Evolutionary conservation across 495 filamentous ascomycete species (phyloP).

Genomic region (Cairneyella variabilis): DNA sequence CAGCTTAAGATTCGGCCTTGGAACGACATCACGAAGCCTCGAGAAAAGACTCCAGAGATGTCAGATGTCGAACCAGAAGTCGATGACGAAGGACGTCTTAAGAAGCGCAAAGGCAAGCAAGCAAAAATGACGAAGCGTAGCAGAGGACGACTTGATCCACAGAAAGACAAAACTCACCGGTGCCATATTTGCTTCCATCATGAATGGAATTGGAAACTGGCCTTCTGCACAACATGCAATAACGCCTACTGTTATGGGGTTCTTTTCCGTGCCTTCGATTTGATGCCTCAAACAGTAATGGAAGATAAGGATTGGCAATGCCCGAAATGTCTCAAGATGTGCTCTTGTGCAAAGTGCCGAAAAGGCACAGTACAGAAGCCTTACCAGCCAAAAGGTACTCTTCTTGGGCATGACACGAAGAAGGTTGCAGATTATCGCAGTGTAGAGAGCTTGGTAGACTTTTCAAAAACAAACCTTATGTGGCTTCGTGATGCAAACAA

Average conservation of each 20-base stretch:
- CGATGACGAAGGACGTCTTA: conserved; percentile 46
- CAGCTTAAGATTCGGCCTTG: conserved; percentile 63
- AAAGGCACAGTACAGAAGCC: conserved; percentile 43
- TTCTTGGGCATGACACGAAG: conserved; percentile 84
- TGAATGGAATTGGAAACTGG: conserved; percentile 77
- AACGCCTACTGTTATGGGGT: conserved; percentile 82
- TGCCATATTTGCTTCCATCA: conserved; percentile 81
- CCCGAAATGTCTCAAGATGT: conserved; percentile 77
- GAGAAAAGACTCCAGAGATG: conserved; percentile 18
- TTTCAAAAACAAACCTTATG: conserved; percentile 72
- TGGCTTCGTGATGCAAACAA: conserved; percentile 62
- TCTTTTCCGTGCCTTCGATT: conserved; percentile 83
- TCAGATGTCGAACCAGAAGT: conserved; percentile 40
- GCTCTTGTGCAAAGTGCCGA: conserved; percentile 79
- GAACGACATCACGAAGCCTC: conserved; percentile 47
- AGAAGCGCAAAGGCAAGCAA: conserved; percentile 38
- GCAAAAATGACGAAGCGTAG: not conserved
- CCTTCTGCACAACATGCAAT: conserved; percentile 69
- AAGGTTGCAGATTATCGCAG: conserved; percentile 85
- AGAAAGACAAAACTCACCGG: conserved; percentile 25
- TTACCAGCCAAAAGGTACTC: conserved; percentile 76
- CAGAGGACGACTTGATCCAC: conserved; percentile 3
- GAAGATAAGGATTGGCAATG: conserved; percentile 79
- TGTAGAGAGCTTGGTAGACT: conserved; percentile 81
- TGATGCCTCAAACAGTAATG: conserved; percentile 75